phyloP scores from a whole-genome alignment of 139 green algal species.

The Chlamydomonas sp. region DNA sequence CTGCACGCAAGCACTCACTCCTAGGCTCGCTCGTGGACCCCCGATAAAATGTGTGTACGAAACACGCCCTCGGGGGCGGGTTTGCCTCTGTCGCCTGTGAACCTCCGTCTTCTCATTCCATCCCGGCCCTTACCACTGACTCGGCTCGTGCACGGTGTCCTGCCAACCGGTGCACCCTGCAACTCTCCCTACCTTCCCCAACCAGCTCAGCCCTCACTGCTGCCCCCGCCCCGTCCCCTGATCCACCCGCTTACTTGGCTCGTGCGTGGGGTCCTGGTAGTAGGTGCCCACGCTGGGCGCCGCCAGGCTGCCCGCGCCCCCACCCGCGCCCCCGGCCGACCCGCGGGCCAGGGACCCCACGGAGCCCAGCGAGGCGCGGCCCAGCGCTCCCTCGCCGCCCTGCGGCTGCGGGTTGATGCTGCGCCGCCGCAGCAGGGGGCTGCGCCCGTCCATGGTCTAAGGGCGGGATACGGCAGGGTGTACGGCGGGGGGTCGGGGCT shows the following conservation, averaged over 20 bases:
- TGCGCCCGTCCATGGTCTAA: constrained; percentile 24
- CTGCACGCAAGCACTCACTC: too few relatives aligned
- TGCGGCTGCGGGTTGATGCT: background rate
- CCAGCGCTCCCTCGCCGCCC: background rate
- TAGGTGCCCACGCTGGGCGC: constrained; percentile 23
- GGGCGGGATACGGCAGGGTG: background rate
- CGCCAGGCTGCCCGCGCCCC: background rate
- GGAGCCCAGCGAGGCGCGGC: constrained; percentile 4
- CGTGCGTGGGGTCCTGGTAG: constrained; percentile 21
- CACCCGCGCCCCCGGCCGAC: background rate
- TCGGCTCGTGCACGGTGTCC: too few relatives aligned
- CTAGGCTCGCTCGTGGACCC: too few relatives aligned
- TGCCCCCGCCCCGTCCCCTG: background rate
- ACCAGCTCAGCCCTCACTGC: too few relatives aligned
- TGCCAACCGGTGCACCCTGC: too few relatives aligned
- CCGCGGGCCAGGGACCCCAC: background rate
- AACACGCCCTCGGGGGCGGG: too few relatives aligned
- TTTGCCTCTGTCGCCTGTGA: too few relatives aligned
- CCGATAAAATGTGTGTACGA: too few relatives aligned
- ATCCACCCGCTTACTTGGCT: background rate
- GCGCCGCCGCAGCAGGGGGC: constrained; percentile 27
- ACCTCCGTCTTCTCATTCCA: too few relatives aligned
- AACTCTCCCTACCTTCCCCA: background rate
- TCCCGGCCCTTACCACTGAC: too few relatives aligned
- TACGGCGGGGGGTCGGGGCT: background rate